Conservation (phyloP, 805 yeast genomes). For the Ogataea haglerorum region DNA sequence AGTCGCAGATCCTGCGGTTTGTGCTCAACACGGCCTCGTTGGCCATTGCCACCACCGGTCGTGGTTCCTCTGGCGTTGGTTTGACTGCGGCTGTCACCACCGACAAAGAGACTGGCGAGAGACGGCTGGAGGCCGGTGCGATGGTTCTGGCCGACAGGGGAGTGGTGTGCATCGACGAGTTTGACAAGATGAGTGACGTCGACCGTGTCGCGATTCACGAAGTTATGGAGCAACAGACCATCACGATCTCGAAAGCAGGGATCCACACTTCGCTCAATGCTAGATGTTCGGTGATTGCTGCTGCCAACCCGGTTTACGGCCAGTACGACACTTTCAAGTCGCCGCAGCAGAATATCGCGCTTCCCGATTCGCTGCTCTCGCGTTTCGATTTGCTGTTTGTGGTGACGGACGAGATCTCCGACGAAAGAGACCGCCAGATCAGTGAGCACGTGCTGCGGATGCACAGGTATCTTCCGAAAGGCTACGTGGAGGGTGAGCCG, state of each 20-base stretch:
- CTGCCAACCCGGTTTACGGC: slow-evolving; percentile 96
- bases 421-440: slow-evolving; percentile 76
- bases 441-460: slow-evolving; percentile 93
- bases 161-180: slow-evolving; percentile 96
- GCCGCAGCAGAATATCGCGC: slow-evolving; percentile 93
- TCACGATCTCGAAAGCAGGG: slow-evolving; percentile 97
- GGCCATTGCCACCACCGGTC: slow-evolving; percentile 97
- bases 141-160: slow-evolving; percentile 99
- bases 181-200: slow-evolving; percentile 94
- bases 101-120: slow-evolving; percentile 95
- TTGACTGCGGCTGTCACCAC: slow-evolving; percentile 97
- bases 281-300: slow-evolving; percentile 94
- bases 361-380: slow-evolving; percentile 93
- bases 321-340: slow-evolving; percentile 95
- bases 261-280: slow-evolving; percentile 96
- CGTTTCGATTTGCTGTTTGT: slow-evolving; percentile 95
- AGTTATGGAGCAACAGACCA: slow-evolving; percentile 99
- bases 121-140: slow-evolving; percentile 97
- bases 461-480: slow-evolving; percentile 86
- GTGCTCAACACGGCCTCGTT: slow-evolving; percentile 92
- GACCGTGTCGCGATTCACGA: slow-evolving; percentile 98
- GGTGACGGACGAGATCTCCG: slow-evolving; percentile 92
- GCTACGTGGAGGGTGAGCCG: slow-evolving; percentile 90
- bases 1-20: slow-evolving; percentile 91
- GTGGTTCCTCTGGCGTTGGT: slow-evolving; percentile 99